Conservation (phyloP, 2,329 filamentous ascomycete genomes). For the Colletotrichum chlorophyti region DNA sequence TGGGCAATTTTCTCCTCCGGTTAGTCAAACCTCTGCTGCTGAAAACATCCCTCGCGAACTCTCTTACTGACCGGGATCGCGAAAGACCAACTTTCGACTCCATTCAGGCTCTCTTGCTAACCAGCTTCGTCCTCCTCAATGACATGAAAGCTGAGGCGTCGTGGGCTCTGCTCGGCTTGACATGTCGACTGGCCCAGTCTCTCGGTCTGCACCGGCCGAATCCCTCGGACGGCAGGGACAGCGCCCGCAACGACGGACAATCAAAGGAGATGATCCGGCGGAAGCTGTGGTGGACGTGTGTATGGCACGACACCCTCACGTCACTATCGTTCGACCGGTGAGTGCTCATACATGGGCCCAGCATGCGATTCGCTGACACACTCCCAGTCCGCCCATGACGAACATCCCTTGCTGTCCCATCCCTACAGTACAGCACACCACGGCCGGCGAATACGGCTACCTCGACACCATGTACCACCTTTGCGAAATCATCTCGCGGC, state of each 20-base stretch:
- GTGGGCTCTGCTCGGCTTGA: slow-evolving; percentile 69
- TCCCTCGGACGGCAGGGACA: slow-evolving; percentile 53
- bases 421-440: slow-evolving; percentile 49
- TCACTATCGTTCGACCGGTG: slow-evolving; percentile 71
- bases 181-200: slow-evolving; percentile 70
- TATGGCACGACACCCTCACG: slow-evolving; percentile 72
- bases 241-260: slow-evolving; percentile 48
- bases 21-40: slow-evolving; percentile 37
- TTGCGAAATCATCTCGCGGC: slow-evolving; percentile 65
- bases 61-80: slow-evolving; percentile 17
- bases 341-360: slow-evolving; percentile 9
- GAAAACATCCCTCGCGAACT: neutral
- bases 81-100: slow-evolving; percentile 68
- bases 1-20: slow-evolving; percentile 69
- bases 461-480: slow-evolving; percentile 71
- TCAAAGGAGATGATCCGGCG: slow-evolving; percentile 62
- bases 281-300: slow-evolving; percentile 69
- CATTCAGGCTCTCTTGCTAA: slow-evolving; percentile 68
- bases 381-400: slow-evolving; percentile 64
- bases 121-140: slow-evolving; percentile 69
- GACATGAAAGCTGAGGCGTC: slow-evolving; percentile 75
- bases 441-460: slow-evolving; percentile 60
- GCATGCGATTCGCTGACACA: too few relatives aligned
- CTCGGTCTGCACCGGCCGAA: slow-evolving; percentile 64
- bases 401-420: slow-evolving; percentile 63